phyloP scores from a whole-genome alignment of 1,284 basidiomycete genomes.

The Jaminaea rosea region DNA sequence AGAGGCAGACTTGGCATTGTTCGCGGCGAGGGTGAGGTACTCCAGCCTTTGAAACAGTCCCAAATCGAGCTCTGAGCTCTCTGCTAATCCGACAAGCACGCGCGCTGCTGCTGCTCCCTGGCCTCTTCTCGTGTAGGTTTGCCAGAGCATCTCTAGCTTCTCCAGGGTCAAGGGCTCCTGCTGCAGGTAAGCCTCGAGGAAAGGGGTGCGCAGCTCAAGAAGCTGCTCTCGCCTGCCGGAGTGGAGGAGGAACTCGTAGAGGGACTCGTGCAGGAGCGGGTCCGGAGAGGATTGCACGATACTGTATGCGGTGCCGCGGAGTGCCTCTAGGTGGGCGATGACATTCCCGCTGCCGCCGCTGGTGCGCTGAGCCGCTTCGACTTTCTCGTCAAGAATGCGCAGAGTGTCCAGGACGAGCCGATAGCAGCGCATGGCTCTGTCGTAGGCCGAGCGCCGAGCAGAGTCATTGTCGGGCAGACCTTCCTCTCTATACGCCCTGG shows the following conservation, averaged over 20 bases:
- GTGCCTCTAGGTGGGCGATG: conserved; percentile 33
- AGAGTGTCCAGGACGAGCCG: conserved; percentile 58
- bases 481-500: conserved; percentile 49
- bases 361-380: conserved; percentile 17
- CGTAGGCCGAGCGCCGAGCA: conserved; percentile 53
- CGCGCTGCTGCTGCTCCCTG: conserved; percentile 77
- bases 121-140: conserved; percentile 65
- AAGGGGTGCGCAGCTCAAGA: conserved; percentile 59
- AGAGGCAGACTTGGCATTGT: conserved; percentile 66
- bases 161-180: conserved; percentile 69
- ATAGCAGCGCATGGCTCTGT: conserved; percentile 59
- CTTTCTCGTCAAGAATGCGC: conserved; percentile 62
- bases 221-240: conserved; percentile 75
- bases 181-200: conserved; percentile 75
- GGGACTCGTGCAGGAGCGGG: conserved; percentile 82
- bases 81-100: conserved; percentile 74
- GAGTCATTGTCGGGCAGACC: conserved; percentile 62
- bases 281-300: conserved; percentile 70
- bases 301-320: conserved; percentile 25
- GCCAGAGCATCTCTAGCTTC: conserved; percentile 87
- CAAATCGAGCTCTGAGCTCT: conserved; percentile 58
- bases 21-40: conserved; percentile 62
- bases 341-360: conserved; percentile 43
- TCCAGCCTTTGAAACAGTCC: conserved; percentile 40
- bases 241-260: conserved; percentile 87